Evolutionary conservation across 768 basidiomycete species (phyloP).

Genomic region (Russula earlei): DNA sequence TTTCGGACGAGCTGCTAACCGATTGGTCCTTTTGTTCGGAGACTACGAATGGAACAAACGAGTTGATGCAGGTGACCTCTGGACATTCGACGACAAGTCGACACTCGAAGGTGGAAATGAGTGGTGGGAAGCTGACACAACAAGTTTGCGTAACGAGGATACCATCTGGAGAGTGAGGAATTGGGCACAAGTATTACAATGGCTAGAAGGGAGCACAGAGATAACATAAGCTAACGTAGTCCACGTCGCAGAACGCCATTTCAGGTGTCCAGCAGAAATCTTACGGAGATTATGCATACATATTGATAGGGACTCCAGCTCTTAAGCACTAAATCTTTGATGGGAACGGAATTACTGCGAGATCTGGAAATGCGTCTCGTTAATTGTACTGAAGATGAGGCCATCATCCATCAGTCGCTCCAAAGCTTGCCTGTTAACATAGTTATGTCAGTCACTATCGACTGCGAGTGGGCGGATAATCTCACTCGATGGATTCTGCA

Average conservation of each 20-base stretch:
- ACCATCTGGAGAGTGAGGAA: conserved; percentile 9
- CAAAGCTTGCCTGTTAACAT: conserved; percentile 47
- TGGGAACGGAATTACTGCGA: conserved; percentile 25
- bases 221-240: not conserved
- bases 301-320: not conserved
- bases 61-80: not conserved
- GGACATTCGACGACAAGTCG: conserved; percentile 14
- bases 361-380: conserved; percentile 70
- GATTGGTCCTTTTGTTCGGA: conserved; percentile 10
- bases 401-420: conserved; percentile 77
- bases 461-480: not conserved
- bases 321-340: not conserved
- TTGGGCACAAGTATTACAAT: conserved; percentile 9
- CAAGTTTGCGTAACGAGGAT: conserved; percentile 7
- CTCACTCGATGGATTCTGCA: conserved; percentile 46
- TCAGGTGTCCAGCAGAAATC: not conserved
- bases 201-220: not conserved
- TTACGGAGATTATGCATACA: not conserved
- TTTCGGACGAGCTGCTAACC: conserved; percentile 6
- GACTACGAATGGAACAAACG: conserved; percentile 19
- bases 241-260: not conserved
- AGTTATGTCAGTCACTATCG: not conserved
- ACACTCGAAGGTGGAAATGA: conserved; percentile 11
- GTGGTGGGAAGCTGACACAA: conserved; percentile 16
- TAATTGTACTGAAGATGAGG: conserved; percentile 65